A percentile compares a stretch with the other conserved stretches of the same genome.
Conservation (phyloP, 441 rosid genomes). For the Bocquillonia castaneifolia region DNA sequence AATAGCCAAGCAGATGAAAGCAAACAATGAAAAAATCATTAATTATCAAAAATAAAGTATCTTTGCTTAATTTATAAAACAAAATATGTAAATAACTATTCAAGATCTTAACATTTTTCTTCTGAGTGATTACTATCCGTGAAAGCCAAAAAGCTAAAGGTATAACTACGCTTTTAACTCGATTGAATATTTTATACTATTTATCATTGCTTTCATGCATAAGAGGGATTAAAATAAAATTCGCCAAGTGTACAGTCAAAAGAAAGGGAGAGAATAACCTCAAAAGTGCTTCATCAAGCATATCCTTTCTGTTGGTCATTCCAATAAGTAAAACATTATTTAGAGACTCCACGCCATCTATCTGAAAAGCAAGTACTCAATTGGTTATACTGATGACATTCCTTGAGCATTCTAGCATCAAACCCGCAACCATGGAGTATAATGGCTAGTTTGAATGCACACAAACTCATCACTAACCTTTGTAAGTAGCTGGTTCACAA, state of each 20-base stretch:
- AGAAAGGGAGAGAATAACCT: conserved; percentile 47
- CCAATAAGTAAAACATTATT: conserved; percentile 97
- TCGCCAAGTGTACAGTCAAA: background rate
- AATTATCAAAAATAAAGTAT: background rate
- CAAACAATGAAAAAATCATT: background rate
- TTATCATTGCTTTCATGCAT: conserved; percentile 8
- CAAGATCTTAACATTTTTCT: background rate
- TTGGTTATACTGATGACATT: conserved; percentile 17
- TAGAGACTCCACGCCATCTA: conserved; percentile 98
- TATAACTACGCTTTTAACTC: background rate
- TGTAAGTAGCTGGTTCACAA: conserved; percentile 92
- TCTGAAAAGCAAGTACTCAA: conserved; percentile 49
- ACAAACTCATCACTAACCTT: conserved; percentile 52
- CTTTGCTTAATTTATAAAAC: background rate
- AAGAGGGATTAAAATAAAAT: background rate
- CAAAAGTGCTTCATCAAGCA: conserved; percentile 97
- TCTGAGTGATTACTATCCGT: background rate
- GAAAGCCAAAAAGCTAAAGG: background rate
- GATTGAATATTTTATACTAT: conserved; percentile 3
- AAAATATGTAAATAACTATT: background rate
- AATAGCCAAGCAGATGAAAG: conserved; percentile 1
- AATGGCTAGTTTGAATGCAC: conserved; percentile 14
- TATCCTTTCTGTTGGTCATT: conserved; percentile 97
- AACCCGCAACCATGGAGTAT: conserved; percentile 8
- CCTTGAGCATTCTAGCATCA: conserved; percentile 6